Conservation (phyloP, 2,329 filamentous ascomycete species). For the Paraphaeosphaeria sporulosa region DNA sequence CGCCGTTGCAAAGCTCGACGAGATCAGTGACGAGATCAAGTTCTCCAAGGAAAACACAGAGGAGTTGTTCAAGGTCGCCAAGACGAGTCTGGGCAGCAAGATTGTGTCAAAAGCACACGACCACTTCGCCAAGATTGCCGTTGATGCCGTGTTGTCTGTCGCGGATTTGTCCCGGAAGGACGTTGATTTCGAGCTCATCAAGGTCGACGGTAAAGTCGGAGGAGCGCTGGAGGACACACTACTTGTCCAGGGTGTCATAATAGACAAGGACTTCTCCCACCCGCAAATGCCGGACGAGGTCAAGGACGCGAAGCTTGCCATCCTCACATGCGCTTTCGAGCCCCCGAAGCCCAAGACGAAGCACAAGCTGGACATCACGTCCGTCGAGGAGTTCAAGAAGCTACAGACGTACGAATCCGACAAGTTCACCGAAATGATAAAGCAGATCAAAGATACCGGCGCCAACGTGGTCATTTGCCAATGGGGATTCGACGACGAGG, state of each 20-base stretch:
- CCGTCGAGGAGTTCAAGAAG: conserved; percentile 98
- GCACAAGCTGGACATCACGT: conserved; percentile 97
- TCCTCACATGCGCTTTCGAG: conserved; percentile 97
- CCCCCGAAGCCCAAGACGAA: conserved; percentile 99
- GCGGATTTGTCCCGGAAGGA: conserved; percentile 96
- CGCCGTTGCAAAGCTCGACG: conserved; percentile 89
- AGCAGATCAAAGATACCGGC: conserved; percentile 96
- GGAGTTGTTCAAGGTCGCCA: conserved; percentile 93
- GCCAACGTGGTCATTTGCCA: conserved; percentile 98
- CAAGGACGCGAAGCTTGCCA: conserved; percentile 93
- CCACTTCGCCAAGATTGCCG: conserved; percentile 95
- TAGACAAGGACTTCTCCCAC: conserved; percentile 99
- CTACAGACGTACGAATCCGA: conserved; percentile 93
- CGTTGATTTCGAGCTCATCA: conserved; percentile 98
- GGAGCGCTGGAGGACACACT: conserved; percentile 91
- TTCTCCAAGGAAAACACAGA: conserved; percentile 81
- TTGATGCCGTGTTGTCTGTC: conserved; percentile 95
- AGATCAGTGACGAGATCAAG: conserved; percentile 88
- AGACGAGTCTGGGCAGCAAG: conserved; percentile 96
- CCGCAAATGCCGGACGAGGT: conserved; percentile 99
- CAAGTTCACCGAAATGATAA: conserved; percentile 98
- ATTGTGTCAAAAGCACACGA: conserved; percentile 99
- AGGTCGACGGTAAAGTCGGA: conserved; percentile 98
- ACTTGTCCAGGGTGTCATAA: conserved; percentile 95
- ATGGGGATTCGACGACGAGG: conserved; percentile 99